Conservation (phyloP, 2,329 filamentous ascomycete species). For the Hypoxylon sp. region DNA sequence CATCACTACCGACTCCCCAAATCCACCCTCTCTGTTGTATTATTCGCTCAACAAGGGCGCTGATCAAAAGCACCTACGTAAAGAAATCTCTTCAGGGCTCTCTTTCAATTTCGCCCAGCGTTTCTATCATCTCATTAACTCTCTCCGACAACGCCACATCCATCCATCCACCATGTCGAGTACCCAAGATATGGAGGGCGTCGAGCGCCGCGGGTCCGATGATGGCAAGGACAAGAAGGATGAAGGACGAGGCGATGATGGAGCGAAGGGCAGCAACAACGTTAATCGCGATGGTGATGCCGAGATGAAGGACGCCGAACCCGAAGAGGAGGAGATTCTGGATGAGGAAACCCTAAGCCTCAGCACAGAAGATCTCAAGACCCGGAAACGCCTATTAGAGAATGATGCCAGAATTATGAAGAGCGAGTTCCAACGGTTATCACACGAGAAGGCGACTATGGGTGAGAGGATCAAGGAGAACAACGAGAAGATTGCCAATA, state of each 20-base stretch:
- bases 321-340: conserved; percentile 82
- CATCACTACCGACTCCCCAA: conserved; percentile 20
- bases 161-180: conserved; percentile 51
- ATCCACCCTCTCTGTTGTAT: conserved; percentile 13
- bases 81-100: neutral
- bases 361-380: conserved; percentile 94
- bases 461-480: conserved; percentile 99
- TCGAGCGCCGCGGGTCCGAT: conserved; percentile 49
- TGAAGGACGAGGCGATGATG: conserved; percentile 65
- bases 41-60: conserved; percentile 12
- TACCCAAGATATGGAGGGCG: conserved; percentile 47
- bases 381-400: conserved; percentile 90
- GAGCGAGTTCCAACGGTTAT: conserved; percentile 93
- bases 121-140: conserved; percentile 6
- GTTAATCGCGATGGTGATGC: conserved; percentile 78
- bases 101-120: neutral
- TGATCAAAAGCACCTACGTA: neutral
- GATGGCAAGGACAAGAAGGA: conserved; percentile 67
- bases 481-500: conserved; percentile 98
- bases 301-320: conserved; percentile 89
- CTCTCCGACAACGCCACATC: conserved; percentile 17
- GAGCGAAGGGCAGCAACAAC: conserved; percentile 64
- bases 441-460: conserved; percentile 96
- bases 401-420: conserved; percentile 99
- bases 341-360: conserved; percentile 94